These are phyloP conservation scores for Paraconiothyrium sp. DNA, from an alignment of 2,329 filamentous ascomycete species.

Conservation along the genomic window DNA sequence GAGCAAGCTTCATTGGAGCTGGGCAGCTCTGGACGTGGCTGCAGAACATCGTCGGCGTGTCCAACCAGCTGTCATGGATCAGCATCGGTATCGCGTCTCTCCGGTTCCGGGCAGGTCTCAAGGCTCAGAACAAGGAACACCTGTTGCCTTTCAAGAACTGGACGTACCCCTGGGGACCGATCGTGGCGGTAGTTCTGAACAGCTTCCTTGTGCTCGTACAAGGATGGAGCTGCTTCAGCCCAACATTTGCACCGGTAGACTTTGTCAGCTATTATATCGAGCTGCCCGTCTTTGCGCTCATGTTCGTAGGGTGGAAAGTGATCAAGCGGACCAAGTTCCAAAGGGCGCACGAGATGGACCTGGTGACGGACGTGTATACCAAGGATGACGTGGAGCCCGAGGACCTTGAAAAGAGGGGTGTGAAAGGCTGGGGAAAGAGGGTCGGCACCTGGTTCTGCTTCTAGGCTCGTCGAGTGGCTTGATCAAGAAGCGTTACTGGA, in stretches of 20 bases:
- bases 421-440: conserved; percentile 32
- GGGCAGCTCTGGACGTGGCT: conserved; percentile 67
- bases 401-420: conserved; percentile 24
- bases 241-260: conserved; percentile 53
- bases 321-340: conserved; percentile 40
- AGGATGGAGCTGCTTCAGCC: conserved; percentile 63
- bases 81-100: conserved; percentile 66
- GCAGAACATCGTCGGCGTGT: conserved; percentile 71
- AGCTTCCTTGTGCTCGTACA: conserved; percentile 42
- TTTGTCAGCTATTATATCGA: conserved; percentile 62
- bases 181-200: conserved; percentile 36
- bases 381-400: conserved; percentile 41
- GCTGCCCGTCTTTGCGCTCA: conserved; percentile 40
- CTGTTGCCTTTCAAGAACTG: conserved; percentile 66
- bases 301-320: conserved; percentile 42
- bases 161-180: conserved; percentile 63
- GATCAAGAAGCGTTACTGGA: not conserved
- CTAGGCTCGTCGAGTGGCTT: conserved; percentile 8
- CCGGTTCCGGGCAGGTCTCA: conserved; percentile 60
- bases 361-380: conserved; percentile 43
- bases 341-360: conserved; percentile 38
- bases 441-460: conserved; percentile 43
- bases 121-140: conserved; percentile 58
- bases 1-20: conserved; percentile 55
- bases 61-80: conserved; percentile 64